Percentiles rank a stretch among this genome's conserved stretches.
Evolutionary conservation across 352 stramenopile species (phyloP).

Genomic region (Phytophthora citrophthora): DNA sequence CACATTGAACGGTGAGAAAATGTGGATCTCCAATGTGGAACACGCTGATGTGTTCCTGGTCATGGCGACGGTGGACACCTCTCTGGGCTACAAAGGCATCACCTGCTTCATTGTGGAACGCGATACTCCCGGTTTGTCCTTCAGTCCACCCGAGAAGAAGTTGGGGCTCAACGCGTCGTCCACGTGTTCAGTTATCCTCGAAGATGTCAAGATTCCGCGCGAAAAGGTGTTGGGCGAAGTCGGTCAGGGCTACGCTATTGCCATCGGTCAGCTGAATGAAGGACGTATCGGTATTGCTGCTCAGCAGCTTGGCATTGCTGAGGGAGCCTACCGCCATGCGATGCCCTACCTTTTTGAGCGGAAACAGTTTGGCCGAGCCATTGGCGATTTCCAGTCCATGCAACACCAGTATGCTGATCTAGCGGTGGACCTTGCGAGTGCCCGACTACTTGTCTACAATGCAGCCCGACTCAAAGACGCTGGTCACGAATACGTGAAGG

Average conservation of each 20-base stretch:
- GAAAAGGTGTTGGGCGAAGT: slow-evolving; percentile 91
- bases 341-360: slow-evolving; percentile 94
- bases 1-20: slow-evolving; percentile 93
- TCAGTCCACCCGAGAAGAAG: slow-evolving; percentile 94
- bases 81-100: slow-evolving; percentile 94
- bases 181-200: slow-evolving; percentile 92
- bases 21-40: slow-evolving; percentile 96
- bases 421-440: slow-evolving; percentile 90
- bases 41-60: slow-evolving; percentile 94
- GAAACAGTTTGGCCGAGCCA: slow-evolving; percentile 92
- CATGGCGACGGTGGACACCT: slow-evolving; percentile 91
- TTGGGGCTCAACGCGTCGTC: slow-evolving; percentile 94
- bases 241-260: slow-evolving; percentile 93
- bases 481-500: slow-evolving; percentile 91
- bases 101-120: slow-evolving; percentile 96
- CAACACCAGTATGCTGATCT: slow-evolving; percentile 95
- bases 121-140: slow-evolving; percentile 81
- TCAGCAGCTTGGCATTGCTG: slow-evolving; percentile 94
- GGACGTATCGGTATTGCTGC: slow-evolving; percentile 94
- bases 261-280: slow-evolving; percentile 95
- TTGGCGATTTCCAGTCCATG: slow-evolving; percentile 94
- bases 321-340: slow-evolving; percentile 91
- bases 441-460: slow-evolving; percentile 92
- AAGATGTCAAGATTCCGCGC: slow-evolving; percentile 90
- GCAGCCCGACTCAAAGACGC: slow-evolving; percentile 92